phyloP scores from a whole-genome alignment of 2,329 filamentous ascomycete species.

The Penicillium sp. region DNA sequence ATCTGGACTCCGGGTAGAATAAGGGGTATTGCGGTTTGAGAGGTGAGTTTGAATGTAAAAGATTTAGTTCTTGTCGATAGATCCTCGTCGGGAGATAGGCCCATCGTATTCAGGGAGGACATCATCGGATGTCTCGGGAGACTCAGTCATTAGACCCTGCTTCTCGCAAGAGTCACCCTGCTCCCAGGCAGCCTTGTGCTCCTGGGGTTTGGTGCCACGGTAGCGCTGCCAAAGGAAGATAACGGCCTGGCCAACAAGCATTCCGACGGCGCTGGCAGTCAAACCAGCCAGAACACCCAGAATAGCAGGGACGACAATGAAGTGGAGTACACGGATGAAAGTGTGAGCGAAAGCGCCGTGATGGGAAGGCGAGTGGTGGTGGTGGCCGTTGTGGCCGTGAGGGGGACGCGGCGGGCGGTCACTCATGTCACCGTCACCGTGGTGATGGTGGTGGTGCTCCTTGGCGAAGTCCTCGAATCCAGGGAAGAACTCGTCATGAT shows the following conservation, averaged over 20 bases:
- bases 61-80: constrained; percentile 35
- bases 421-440: constrained; percentile 3
- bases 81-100: constrained; percentile 27
- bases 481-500: constrained; percentile 5
- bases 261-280: constrained; percentile 48
- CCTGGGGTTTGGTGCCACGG: constrained; percentile 33
- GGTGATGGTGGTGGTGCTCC: constrained; percentile 4
- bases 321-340: constrained; percentile 44
- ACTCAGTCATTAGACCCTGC: constrained; percentile 41
- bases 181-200: constrained; percentile 33
- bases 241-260: constrained; percentile 50
- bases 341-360: constrained; percentile 41
- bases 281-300: constrained; percentile 49
- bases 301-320: constrained; percentile 49
- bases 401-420: constrained; percentile 1
- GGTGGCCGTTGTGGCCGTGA: constrained; percentile 16
- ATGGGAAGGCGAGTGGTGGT: constrained; percentile 35
- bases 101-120: constrained; percentile 42
- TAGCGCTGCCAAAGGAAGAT: constrained; percentile 49
- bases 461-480: constrained; percentile 8
- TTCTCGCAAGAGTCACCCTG: constrained; percentile 46
- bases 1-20: neutral
- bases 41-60: neutral
- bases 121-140: constrained; percentile 26
- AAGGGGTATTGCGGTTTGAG: neutral